These are phyloP conservation scores for Entonaema liquescens DNA, from an alignment of 495 filamentous ascomycete genomes.

Conservation along the genomic window DNA sequence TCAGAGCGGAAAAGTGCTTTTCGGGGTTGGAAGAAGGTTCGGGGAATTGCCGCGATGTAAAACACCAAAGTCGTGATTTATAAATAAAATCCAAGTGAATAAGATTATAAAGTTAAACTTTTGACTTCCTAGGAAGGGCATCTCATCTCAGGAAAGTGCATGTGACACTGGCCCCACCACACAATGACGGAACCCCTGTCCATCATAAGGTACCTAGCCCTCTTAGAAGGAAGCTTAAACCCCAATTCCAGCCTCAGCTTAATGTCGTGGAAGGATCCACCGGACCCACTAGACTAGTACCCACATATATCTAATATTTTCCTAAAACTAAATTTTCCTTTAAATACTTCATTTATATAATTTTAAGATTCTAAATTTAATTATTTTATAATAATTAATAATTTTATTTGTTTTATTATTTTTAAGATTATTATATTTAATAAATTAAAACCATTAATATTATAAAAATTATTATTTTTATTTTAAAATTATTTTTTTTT, in stretches of 20 bases:
- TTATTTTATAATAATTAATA: too few relatives aligned
- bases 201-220: not conserved
- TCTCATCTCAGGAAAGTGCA: conserved; percentile 26
- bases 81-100: conserved; percentile 7
- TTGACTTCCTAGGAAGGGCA: conserved; percentile 22
- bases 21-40: not conserved
- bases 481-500: too few relatives aligned
- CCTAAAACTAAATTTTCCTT: too few relatives aligned
- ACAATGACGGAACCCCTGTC: conserved; percentile 28
- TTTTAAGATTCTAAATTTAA: too few relatives aligned
- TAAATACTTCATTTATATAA: too few relatives aligned
- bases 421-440: too few relatives aligned
- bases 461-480: too few relatives aligned
- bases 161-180: conserved; percentile 37
- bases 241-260: conserved; percentile 30
- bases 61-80: not conserved
- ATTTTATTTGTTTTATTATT: too few relatives aligned
- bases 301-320: too few relatives aligned
- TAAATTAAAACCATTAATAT: too few relatives aligned
- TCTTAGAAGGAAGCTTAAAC: conserved; percentile 1
- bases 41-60: not conserved
- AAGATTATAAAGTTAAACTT: conserved; percentile 7
- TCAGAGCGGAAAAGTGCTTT: not conserved
- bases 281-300: too few relatives aligned
- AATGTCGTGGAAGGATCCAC: too few relatives aligned